Evolutionary conservation across 2,329 filamentous ascomycete genomes (phyloP), one percentile per base, ranked within the genome.

Genomic region (Colletotrichum euphorbiae): DNA sequence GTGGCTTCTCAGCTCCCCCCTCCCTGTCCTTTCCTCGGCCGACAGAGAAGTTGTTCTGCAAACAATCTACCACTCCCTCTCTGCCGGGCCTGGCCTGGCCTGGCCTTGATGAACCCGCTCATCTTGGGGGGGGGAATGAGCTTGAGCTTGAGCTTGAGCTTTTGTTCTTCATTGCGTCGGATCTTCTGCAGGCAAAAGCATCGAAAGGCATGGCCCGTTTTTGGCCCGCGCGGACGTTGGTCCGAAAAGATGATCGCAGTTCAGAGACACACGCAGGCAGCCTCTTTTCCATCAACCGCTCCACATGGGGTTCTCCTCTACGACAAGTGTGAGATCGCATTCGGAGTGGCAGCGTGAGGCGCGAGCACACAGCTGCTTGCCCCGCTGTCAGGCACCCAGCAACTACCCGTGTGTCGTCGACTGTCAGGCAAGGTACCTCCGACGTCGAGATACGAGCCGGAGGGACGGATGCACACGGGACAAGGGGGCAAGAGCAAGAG

Each of bases 351-450:
- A 38, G 57, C 31, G 17, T 17, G 50, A 50, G 38, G 33, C 42
- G 24, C 11, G 50, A 52, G 43, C 5, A 46, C 8, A 19, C 15
- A 19, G 17, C 15, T 52, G 31, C 17, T 52, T 33, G 17, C n/a
- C n/a, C n/a, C n/a, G n/a, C 45, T 57, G 38, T 52, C 59, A 58
- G 64, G 64, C 59, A 67, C 59, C 59, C 40, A 50, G 43, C 19
- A 46, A 13, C 56, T 33, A 33, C 17, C 38, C 38, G 17, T 24
- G 19, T 61, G 38, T 21, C 42, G 15, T 36, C 42, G 45, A 40
- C 58, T 42, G 42, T 55, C 11, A n/a, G 45, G 62, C 51, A 17
- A 52, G 40, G 38, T 57, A 54, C 62, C 57, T 60, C 38, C 19
- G 33, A 58, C 21, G 19, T 15, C 31, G 33, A 33, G 40, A 11